A percentile compares a stretch with the other conserved stretches of the same genome.
phyloP scores from a whole-genome alignment of 2,329 filamentous ascomycete genomes.

The Fusarium tuaranense region DNA sequence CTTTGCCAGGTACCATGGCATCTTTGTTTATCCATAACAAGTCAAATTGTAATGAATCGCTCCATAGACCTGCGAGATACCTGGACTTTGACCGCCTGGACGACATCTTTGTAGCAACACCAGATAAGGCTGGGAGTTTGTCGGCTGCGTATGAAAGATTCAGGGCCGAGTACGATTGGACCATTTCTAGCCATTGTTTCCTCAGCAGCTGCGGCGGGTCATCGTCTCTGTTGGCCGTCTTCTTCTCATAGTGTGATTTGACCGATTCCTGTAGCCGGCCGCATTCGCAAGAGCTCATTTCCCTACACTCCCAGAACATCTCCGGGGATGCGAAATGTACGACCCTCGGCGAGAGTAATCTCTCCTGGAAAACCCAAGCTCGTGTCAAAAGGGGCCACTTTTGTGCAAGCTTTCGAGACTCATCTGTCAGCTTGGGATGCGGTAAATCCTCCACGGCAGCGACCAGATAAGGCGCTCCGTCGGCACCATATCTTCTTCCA shows the following conservation, averaged over 20 bases:
- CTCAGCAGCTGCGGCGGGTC: neutral
- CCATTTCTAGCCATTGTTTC: neutral
- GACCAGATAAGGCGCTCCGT: neutral
- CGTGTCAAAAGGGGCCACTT: neutral
- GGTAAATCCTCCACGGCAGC: neutral
- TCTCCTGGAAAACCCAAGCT: neutral
- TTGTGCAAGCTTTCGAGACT: neutral
- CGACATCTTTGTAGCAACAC: neutral
- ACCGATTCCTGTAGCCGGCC: neutral
- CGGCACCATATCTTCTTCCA: neutral
- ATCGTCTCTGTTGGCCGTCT: neutral
- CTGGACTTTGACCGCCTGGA: neutral
- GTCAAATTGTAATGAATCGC: neutral
- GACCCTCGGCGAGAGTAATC: neutral
- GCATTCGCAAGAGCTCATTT: neutral
- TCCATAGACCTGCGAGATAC: neutral
- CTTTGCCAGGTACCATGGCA: neutral
- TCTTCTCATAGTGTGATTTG: neutral
- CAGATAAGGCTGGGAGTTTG: neutral
- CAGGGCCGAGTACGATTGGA: neutral
- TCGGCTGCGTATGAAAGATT: neutral
- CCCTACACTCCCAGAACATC: neutral
- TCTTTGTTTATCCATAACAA: neutral
- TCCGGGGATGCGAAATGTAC: neutral
- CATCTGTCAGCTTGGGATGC: neutral